Base-by-base conservation (phyloP, 2,329 filamentous ascomycete species). In the Clathrospora elynae region DNA sequence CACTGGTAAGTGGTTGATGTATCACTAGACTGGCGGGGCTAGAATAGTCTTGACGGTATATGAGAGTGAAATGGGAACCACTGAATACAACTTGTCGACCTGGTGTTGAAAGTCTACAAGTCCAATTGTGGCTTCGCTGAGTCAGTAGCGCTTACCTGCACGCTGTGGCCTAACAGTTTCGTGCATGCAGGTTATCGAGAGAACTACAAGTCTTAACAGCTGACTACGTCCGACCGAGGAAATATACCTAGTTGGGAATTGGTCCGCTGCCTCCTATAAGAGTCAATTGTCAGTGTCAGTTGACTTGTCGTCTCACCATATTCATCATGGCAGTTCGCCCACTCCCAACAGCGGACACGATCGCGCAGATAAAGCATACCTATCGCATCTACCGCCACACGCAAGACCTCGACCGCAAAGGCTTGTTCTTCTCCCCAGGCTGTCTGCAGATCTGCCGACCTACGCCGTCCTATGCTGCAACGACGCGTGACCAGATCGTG, bases 1-100 rank as follows among this genome's bases (percentile, higher is more conserved):
- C 66, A 9, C 42, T 70, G 29, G 45, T 67, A 7, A 40, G 31
- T 17, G 28, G 12, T 14, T 24, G 24, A 42, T 4, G 6, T 5
- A 12, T 35, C 12, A 25, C 17, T 6, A 14, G 16, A 12, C 22
- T 3, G n/a, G n/a, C n/a, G n/a, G n/a, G n/a, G n/a, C n/a, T n/a
- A n/a, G n/a, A n/a, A n/a, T n/a, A n/a, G n/a, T n/a, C n/a, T n/a
- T n/a, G n/a, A n/a, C n/a, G n/a, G n/a, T n/a, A n/a, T n/a, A n/a
- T n/a, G n/a, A n/a, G n/a, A n/a, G n/a, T n/a, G n/a, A n/a, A n/a
- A n/a, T n/a, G n/a, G n/a, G n/a, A n/a, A n/a, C n/a, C n/a, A n/a
- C n/a, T n/a, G n/a, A n/a, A n/a, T 30, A 14, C 6, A 20, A n/a
- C n/a, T n/a, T n/a, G n/a, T n/a, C n/a, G n/a, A n/a, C n/a, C n/a